These are phyloP conservation scores for Giardia duodenalis DNA, from an alignment of 208 protist genomes.

Conservation along the genomic window DNA sequence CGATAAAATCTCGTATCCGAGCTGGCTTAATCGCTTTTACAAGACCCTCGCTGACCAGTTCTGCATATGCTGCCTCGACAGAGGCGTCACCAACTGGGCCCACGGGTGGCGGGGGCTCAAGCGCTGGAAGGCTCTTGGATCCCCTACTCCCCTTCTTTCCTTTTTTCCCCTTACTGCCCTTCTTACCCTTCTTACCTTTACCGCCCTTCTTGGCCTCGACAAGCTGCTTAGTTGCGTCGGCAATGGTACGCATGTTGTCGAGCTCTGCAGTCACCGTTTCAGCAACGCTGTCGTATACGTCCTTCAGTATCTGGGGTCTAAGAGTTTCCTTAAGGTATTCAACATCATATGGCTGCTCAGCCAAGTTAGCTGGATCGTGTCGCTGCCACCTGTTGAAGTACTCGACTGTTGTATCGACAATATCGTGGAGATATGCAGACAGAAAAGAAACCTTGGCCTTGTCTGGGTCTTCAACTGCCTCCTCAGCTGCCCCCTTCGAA, in stretches of 20 bases:
- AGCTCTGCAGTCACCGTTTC: background rate
- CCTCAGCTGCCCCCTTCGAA: background rate
- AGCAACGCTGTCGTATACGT: background rate
- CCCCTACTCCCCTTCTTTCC: constrained; percentile 3
- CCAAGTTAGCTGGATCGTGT: background rate
- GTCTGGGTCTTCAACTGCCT: background rate
- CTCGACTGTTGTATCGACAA: constrained; percentile 8
- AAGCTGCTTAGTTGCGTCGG: background rate
- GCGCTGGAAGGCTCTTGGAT: background rate
- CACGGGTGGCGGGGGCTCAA: background rate
- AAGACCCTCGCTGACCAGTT: background rate
- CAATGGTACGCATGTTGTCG: background rate
- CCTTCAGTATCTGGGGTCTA: background rate
- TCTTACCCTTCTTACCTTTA: background rate
- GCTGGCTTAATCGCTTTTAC: constrained; percentile 21
- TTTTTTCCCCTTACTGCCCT: background rate
- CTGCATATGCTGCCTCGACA: background rate
- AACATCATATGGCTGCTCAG: background rate
- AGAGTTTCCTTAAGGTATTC: constrained; percentile 14
- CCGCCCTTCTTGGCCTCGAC: constrained; percentile 3
- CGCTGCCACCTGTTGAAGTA: constrained; percentile 26
- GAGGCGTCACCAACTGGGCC: background rate
- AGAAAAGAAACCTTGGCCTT: background rate
- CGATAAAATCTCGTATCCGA: background rate
- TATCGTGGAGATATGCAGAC: background rate